Conservation (phyloP, 495 filamentous ascomycete species). For the Daldinia grandis region DNA sequence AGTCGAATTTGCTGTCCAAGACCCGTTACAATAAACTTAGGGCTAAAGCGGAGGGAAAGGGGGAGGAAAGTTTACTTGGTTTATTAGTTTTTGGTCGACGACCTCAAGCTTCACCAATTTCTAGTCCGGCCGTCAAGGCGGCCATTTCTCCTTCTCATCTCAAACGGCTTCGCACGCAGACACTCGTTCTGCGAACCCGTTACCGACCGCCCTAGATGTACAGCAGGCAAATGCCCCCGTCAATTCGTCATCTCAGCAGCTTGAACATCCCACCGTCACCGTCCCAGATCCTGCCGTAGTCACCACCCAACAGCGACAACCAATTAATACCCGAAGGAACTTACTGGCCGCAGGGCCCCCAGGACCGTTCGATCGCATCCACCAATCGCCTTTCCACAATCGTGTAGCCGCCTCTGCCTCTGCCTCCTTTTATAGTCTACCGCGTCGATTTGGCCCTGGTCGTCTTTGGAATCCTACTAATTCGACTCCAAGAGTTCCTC, state of each 20-base stretch:
- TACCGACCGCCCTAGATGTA: constrained; percentile 53
- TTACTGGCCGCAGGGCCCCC: constrained; percentile 35
- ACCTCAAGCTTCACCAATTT: constrained; percentile 29
- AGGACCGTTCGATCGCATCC: constrained; percentile 46
- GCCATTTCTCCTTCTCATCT: constrained; percentile 46
- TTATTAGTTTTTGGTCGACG: constrained; percentile 6
- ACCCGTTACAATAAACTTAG: constrained; percentile 21
- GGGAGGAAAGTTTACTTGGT: constrained; percentile 21
- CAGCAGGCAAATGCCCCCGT: constrained; percentile 45
- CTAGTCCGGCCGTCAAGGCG: constrained; percentile 52
- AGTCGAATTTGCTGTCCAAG: constrained; percentile 9
- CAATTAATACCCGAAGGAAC: constrained; percentile 51
- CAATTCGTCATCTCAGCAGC: constrained; percentile 49
- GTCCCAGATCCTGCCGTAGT: constrained; percentile 32
- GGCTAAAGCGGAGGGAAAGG: constrained; percentile 31
- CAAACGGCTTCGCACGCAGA: constrained; percentile 59
- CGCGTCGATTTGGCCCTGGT: constrained; percentile 51
- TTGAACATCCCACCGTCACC: constrained; percentile 44
- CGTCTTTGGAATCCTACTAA: constrained; percentile 73
- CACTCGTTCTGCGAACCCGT: constrained; percentile 42
- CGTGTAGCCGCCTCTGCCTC: constrained; percentile 39
- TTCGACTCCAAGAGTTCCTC: constrained; percentile 62
- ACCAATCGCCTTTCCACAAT: constrained; percentile 58
- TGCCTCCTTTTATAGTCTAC: constrained; percentile 42
- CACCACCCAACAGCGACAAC: constrained; percentile 42